Base-by-base conservation (phyloP, 306 rosid genomes). In the Acacia confusa region DNA sequence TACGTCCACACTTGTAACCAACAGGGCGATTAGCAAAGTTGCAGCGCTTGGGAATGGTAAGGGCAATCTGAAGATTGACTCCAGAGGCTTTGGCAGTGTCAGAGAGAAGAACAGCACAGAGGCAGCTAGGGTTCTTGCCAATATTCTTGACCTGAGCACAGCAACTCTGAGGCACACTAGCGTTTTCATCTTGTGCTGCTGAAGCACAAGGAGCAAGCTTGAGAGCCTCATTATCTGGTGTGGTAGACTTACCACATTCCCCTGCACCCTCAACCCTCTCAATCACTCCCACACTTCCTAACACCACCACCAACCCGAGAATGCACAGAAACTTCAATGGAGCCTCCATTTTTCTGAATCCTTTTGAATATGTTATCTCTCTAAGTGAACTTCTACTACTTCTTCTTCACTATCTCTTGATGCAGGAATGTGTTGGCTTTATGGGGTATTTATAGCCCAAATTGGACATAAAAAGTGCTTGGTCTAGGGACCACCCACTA, bases 1-100 rank as follows among this genome's bases (percentile, higher is more conserved):
- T 76, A 91, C 93, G 82, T 85, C 95, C 95, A 38, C 95, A 91
- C 79, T 89, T 89, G 84, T 81, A 88, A 53, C 96, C 96, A 11
- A 88, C 82, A 2, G 96, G 96, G 60, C 92, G 94, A 72, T 85
- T 81, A 11, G 84, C 88, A 0, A 92, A 14, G 88, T 88, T 87
- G 91, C 94, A 92, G 75, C 91, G 92, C 65, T 87, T 90, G 78
- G 97, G 94, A 57, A 90, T 90, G 88, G 91, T 84, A 7, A 90
- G 38, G 61, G 92, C 91, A 48, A 88, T 9, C 32, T 84, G 63
- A 68, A 88, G 89, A 40, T 87, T 47, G 27, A 83, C 79, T 0
- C 92, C 91, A 47, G 90, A 70, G 78, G 14, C 41, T 75, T 86
- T 87, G 77, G 91, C 92, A 0, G 86, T 79, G 70, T 87, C 9